Base-by-base conservation (phyloP, 1,139 yeast genomes). In the Pichia sp. region DNA sequence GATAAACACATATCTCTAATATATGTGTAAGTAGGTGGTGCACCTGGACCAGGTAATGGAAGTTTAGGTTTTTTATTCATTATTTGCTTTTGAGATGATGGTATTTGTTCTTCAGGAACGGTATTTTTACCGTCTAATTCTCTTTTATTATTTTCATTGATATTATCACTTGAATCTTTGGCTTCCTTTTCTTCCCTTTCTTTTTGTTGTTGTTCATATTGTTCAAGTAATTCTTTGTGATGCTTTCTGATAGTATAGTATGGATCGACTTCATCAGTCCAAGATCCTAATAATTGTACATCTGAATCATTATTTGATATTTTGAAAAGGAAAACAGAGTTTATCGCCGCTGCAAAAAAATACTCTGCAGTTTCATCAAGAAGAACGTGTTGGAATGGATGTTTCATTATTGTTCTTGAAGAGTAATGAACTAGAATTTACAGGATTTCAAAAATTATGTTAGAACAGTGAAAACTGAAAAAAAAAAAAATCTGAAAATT, bases 11-110 rank as follows among this genome's bases (percentile, higher is more conserved):
- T 63, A 24, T 79, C 74, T 59, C 94, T 74, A 43, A 90, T 76
- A 53, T 80, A 78, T 51, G 81, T 80, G 62, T 71, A 78, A 25
- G 78, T 69, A 40, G 76, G 76, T 27, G 86, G 86, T 3, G 85
- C 84, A 2, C 84, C 86, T 1, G 79, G 73, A 1, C 84, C 85
- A 4, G 85, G 83, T 10, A 71, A 69, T 12, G 86, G 82, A 33
- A 76, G 64, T 58, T 78, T 80, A 33, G 80, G 76, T 28, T 70
- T 68, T 50, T 72, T 70, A 25, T 51, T 46, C 38, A 56, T 57
- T 28, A 61, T 59, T 53, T 54, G 39, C 57, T 61, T 45, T 55
- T 62, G 53, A 34, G 58, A 49, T 32, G 55, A 42, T 6, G 55
- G 54, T 39, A 45, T 40, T 39, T 49, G 53, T 37, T 50, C 51